These are phyloP conservation scores for Petunia axillaris DNA, from an alignment of 257 asterid species.

Conservation along the genomic window DNA sequence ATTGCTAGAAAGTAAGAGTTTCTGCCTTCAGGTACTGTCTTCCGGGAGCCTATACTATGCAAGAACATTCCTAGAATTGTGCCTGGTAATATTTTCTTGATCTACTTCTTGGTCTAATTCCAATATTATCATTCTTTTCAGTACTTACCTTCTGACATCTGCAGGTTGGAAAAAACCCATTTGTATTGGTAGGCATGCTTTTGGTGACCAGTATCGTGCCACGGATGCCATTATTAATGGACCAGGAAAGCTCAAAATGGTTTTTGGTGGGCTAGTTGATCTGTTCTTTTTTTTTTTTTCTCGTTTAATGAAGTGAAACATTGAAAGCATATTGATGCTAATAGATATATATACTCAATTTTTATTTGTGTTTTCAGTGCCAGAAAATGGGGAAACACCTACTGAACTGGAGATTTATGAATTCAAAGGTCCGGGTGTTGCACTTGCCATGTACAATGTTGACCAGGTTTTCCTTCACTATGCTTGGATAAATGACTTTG, in stretches of 20 bases:
- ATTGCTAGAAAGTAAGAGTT: constrained; percentile 21
- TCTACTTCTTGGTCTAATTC: constrained; percentile 30
- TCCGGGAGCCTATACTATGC: constrained; percentile 92
- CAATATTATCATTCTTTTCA: constrained; percentile 23
- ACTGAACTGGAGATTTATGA: constrained; percentile 64
- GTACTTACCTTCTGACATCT: constrained; percentile 29
- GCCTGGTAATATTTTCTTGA: constrained; percentile 60
- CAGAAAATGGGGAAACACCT: constrained; percentile 71
- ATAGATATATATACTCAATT: not conserved
- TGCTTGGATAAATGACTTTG: constrained; percentile 19
- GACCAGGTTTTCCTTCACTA: constrained; percentile 60
- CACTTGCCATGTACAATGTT: constrained; percentile 89
- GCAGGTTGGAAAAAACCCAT: constrained; percentile 96
- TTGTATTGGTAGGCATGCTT: constrained; percentile 93
- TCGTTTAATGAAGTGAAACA: not conserved
- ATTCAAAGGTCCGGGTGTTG: constrained; percentile 89
- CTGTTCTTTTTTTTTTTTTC: not conserved
- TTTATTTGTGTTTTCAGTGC: constrained; percentile 46
- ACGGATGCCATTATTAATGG: constrained; percentile 73
- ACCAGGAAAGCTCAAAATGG: constrained; percentile 91
- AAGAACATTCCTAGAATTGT: constrained; percentile 74
- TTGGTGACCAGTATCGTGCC: constrained; percentile 95
- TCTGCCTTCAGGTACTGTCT: constrained; percentile 73
- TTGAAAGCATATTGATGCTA: not conserved
- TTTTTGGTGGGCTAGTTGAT: constrained; percentile 64